These are phyloP conservation scores for Elsinoe ampelina DNA, from an alignment of 2,329 filamentous ascomycete species.

Conservation along the genomic window DNA sequence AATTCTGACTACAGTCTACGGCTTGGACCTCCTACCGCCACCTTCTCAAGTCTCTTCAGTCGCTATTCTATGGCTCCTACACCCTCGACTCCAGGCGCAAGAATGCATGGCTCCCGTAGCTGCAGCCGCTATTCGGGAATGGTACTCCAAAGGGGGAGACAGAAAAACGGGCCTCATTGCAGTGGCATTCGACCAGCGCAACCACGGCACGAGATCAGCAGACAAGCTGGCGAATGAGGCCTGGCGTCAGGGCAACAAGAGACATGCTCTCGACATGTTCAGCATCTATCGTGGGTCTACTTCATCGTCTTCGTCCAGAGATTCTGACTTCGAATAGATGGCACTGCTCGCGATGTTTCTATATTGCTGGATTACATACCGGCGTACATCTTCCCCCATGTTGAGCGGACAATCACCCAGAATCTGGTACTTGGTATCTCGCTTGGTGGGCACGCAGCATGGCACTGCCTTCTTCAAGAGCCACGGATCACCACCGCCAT, in stretches of 20 bases:
- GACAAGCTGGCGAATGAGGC: conserved; percentile 60
- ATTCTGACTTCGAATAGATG: conserved; percentile 32
- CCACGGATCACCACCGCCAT: conserved; percentile 69
- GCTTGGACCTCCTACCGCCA: conserved; percentile 60
- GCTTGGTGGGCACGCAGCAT: conserved; percentile 77
- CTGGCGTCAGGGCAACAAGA: conserved; percentile 69
- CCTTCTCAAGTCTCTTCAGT: conserved; percentile 41
- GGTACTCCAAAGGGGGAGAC: conserved; percentile 43
- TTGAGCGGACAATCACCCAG: conserved; percentile 39
- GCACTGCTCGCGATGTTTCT: conserved; percentile 65
- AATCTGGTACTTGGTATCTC: conserved; percentile 76
- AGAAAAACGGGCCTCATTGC: conserved; percentile 57
- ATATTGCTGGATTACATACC: conserved; percentile 67
- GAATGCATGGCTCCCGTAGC: conserved; percentile 69
- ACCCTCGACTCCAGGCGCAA: conserved; percentile 63
- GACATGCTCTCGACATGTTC: conserved; percentile 90
- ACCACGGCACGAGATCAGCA: conserved; percentile 70
- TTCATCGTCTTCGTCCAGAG: not conserved
- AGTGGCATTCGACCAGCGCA: conserved; percentile 82
- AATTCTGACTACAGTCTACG: conserved; percentile 70
- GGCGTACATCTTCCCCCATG: conserved; percentile 58
- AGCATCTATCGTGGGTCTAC: conserved; percentile 53
- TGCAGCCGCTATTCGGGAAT: conserved; percentile 56
- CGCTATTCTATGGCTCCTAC: conserved; percentile 83
- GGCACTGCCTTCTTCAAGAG: conserved; percentile 74